A percentile compares a stretch with the other conserved stretches of the same genome.
These are phyloP conservation scores for Erucastrum elatum DNA, from an alignment of 345 rosid genomes.

Conservation along the genomic window DNA sequence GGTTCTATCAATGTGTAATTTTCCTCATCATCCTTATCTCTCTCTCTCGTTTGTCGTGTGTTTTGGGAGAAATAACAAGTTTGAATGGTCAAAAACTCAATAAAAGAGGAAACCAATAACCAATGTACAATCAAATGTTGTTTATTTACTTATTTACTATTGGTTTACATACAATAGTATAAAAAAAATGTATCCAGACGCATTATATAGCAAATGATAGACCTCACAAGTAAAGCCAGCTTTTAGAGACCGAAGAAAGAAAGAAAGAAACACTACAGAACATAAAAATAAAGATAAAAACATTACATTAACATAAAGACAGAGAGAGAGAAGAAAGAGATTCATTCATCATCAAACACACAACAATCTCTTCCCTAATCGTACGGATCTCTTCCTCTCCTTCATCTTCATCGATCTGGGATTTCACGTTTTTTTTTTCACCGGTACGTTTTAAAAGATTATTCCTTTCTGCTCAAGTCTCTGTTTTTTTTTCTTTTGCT, in stretches of 20 bases:
- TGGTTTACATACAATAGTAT: not conserved
- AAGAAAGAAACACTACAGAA: not conserved
- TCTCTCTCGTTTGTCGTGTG: not conserved
- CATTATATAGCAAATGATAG: conserved; percentile 21
- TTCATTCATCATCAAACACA: conserved; percentile 19
- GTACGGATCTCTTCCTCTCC: conserved; percentile 19
- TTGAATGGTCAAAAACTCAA: conserved; percentile 38
- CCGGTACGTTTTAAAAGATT: conserved; percentile 3
- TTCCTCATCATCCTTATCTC: conserved; percentile 17
- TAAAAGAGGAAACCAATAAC: conserved; percentile 8
- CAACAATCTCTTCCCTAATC: conserved; percentile 4
- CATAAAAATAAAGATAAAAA: not conserved
- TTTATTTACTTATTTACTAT: not conserved
- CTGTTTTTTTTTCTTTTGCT: not conserved
- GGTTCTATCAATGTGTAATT: conserved; percentile 2
- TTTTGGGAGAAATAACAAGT: conserved; percentile 1
- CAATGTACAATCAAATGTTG: conserved; percentile 4
- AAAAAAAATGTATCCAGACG: conserved; percentile 27
- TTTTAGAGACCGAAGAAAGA: not conserved
- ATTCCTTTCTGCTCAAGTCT: not conserved
- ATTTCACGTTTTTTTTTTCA: not conserved
- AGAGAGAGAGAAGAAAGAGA: not conserved
- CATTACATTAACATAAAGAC: not conserved
- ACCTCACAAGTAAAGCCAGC: conserved; percentile 6
- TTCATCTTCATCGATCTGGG: conserved; percentile 25